Percentiles rank a stretch among this genome's conserved stretches.
Evolutionary conservation across 2,329 filamentous ascomycete genomes (phyloP).

Genomic region (Ophiostoma fasciatum): DNA sequence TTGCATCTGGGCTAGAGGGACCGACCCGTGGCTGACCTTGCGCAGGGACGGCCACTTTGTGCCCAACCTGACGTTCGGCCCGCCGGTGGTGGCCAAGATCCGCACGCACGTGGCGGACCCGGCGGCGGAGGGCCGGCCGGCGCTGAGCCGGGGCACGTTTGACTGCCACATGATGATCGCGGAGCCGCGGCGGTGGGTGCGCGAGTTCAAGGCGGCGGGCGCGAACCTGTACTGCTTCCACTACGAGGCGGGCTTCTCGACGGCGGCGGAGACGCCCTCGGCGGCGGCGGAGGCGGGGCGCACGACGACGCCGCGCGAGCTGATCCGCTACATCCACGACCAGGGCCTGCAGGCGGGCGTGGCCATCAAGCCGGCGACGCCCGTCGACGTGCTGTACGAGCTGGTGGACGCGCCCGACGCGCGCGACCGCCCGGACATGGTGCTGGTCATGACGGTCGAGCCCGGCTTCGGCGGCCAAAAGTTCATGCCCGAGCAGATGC

Average conservation of each 20-base stretch:
- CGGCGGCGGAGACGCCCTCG: slow-evolving; percentile 67
- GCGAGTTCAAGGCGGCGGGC: slow-evolving; percentile 82
- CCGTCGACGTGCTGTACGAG: slow-evolving; percentile 83
- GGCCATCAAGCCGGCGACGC: slow-evolving; percentile 85
- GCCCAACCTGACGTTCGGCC: slow-evolving; percentile 93
- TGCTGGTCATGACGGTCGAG: slow-evolving; percentile 95
- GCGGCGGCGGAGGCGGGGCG: slow-evolving; percentile 39
- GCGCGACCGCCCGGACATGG: slow-evolving; percentile 90
- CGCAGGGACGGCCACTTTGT: slow-evolving; percentile 94
- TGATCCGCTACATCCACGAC: slow-evolving; percentile 84
- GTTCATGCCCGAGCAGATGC: slow-evolving; percentile 92
- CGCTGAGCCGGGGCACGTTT: slow-evolving; percentile 75
- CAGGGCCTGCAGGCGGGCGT: slow-evolving; percentile 82
- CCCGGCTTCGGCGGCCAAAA: slow-evolving; percentile 96
- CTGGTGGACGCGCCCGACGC: slow-evolving; percentile 60
- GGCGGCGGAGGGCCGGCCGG: slow-evolving; percentile 24
- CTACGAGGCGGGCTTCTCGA: slow-evolving; percentile 89
- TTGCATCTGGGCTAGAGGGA: background rate
- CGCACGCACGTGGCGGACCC: slow-evolving; percentile 66
- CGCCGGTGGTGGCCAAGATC: slow-evolving; percentile 90
- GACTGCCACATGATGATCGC: slow-evolving; percentile 99
- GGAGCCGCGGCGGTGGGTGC: slow-evolving; percentile 98
- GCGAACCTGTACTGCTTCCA: slow-evolving; percentile 99
- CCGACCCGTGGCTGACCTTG: background rate
- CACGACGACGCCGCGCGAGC: slow-evolving; percentile 61